These are phyloP conservation scores for Trichoderma polysporum DNA, from an alignment of 2,329 filamentous ascomycete genomes.

Conservation along the genomic window DNA sequence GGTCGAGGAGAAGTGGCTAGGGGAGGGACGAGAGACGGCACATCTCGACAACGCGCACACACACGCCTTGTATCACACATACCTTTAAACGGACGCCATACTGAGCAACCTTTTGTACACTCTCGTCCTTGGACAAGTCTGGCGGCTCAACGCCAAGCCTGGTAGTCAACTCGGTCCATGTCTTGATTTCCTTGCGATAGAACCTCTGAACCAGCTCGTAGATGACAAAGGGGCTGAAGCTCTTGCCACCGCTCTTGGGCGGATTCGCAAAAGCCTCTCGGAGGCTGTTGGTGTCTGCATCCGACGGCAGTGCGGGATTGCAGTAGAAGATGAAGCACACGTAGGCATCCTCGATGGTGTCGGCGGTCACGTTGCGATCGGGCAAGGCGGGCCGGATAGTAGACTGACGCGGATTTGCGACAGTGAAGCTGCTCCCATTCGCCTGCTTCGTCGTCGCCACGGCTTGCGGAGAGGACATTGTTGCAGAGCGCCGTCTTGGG, in stretches of 20 bases:
- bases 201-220: conserved; percentile 78
- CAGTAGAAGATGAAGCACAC: conserved; percentile 85
- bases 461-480: conserved; percentile 23
- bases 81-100: conserved; percentile 92
- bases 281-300: conserved; percentile 68
- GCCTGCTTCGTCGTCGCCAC: conserved; percentile 23
- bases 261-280: conserved; percentile 75
- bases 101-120: conserved; percentile 90
- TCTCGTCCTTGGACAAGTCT: conserved; percentile 78
- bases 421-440: conserved; percentile 21
- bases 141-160: conserved; percentile 87
- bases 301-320: conserved; percentile 72
- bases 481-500: not conserved
- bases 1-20: not conserved
- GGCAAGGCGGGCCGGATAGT: conserved; percentile 51
- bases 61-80: no score
- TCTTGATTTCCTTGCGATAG: conserved; percentile 81
- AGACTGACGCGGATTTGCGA: conserved; percentile 19
- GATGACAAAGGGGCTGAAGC: conserved; percentile 74
- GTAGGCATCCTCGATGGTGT: conserved; percentile 78
- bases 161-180: conserved; percentile 85
- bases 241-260: conserved; percentile 84
- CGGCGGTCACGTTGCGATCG: conserved; percentile 63
- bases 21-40: not conserved
- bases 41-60: no score